Evolutionary conservation across 2,329 filamentous ascomycete genomes (phyloP).

Genomic region (Calonectria fujianensis): DNA sequence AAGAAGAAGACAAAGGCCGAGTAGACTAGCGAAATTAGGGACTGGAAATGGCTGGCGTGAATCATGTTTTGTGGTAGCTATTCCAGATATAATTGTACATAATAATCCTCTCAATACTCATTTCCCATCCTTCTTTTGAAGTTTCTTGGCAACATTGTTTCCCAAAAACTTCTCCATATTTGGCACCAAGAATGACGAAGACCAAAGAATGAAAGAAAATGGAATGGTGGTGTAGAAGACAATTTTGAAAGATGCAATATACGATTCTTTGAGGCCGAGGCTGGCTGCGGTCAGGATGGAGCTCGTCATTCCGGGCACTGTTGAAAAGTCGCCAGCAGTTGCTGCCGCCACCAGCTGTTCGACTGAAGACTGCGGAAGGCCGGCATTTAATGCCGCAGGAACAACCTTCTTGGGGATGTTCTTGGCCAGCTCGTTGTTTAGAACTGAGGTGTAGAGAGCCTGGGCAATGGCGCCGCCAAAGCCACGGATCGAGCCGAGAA

Average conservation of each 20-base stretch:
- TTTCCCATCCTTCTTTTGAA: constrained; percentile 53
- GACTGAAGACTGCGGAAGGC: constrained; percentile 59
- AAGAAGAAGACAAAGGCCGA: constrained; percentile 46
- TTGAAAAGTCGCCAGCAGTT: constrained; percentile 55
- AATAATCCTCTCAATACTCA: not conserved
- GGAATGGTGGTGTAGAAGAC: constrained; percentile 65
- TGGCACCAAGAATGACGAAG: constrained; percentile 62
- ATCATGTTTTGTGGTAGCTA: not conserved
- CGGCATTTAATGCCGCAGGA: constrained; percentile 59
- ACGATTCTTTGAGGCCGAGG: constrained; percentile 61
- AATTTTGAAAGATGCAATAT: constrained; percentile 63
- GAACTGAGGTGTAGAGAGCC: constrained; percentile 61
- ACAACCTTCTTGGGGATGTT: constrained; percentile 59
- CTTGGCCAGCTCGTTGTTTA: constrained; percentile 60
- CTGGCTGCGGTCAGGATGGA: constrained; percentile 58
- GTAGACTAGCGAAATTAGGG: not conserved
- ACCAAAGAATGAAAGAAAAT: constrained; percentile 62
- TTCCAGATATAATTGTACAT: not conserved
- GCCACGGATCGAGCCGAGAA: constrained; percentile 67
- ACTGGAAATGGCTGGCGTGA: not conserved
- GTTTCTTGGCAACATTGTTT: constrained; percentile 66
- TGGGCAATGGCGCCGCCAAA: constrained; percentile 62
- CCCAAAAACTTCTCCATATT: constrained; percentile 66
- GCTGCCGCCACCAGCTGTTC: constrained; percentile 58
- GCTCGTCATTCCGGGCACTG: constrained; percentile 60